Conservation (phyloP, 495 filamentous ascomycete genomes). For the Cairneyella variabilis region DNA sequence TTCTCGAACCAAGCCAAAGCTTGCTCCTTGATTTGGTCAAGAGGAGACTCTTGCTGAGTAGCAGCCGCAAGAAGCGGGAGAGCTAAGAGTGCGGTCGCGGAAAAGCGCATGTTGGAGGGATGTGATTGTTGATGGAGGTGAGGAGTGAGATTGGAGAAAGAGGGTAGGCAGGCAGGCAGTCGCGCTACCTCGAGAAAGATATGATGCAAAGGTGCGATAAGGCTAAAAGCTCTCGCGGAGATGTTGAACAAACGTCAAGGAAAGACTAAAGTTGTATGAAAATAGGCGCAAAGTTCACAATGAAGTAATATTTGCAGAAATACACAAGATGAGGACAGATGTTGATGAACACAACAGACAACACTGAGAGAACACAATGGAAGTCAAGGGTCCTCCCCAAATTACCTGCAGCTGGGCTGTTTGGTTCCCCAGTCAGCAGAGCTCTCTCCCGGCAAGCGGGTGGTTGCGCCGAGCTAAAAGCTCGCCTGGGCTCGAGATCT, state of each 20-base stretch:
- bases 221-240: neutral
- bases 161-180: conserved; percentile 1
- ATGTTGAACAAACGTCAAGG: conserved; percentile 13
- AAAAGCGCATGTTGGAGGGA: conserved; percentile 65
- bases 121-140: conserved; percentile 2
- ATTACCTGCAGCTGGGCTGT: neutral
- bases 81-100: conserved; percentile 52
- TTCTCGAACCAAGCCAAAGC: conserved; percentile 63
- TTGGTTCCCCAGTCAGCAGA: conserved; percentile 7
- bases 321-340: conserved; percentile 23
- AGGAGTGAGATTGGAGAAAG: neutral
- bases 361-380: conserved; percentile 1
- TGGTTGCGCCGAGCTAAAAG: no score
- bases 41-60: conserved; percentile 65
- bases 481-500: no score
- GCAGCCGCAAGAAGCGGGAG: conserved; percentile 69
- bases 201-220: conserved; percentile 7
- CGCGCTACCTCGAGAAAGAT: neutral
- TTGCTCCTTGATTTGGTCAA: conserved; percentile 37
- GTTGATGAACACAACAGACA: neutral
- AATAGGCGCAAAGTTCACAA: conserved; percentile 20
- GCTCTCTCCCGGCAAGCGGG: neutral
- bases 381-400: conserved; percentile 16
- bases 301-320: conserved; percentile 13
- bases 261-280: conserved; percentile 15